phyloP scores from a whole-genome alignment of 768 basidiomycete genomes.

The Strobilomyces dryophilus region DNA sequence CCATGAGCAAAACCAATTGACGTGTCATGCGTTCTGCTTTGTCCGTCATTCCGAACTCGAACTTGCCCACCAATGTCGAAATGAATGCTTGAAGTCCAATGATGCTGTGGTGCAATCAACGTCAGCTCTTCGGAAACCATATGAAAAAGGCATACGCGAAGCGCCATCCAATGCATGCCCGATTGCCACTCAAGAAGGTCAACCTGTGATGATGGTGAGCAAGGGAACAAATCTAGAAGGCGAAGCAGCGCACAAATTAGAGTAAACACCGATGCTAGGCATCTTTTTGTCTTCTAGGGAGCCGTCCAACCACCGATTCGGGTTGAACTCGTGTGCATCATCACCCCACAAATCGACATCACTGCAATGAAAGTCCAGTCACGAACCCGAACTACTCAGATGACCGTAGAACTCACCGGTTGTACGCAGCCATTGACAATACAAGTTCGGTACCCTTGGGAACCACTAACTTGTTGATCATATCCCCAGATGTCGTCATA shows the following conservation, averaged over 20 bases:
- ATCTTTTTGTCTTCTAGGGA: neutral
- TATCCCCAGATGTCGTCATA: slow-evolving; percentile 39
- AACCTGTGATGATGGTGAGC: neutral
- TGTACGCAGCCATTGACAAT: slow-evolving; percentile 50
- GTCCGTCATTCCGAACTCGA: neutral
- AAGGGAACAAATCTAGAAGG: no score
- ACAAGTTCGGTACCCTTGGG: slow-evolving; percentile 48
- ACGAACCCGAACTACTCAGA: neutral
- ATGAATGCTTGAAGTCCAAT: neutral
- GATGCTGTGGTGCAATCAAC: neutral
- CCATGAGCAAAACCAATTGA: neutral
- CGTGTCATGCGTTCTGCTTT: neutral
- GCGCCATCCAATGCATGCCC: neutral
- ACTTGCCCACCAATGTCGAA: neutral
- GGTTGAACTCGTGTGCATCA: neutral
- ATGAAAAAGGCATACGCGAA: neutral
- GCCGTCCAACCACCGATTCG: neutral
- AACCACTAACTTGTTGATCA: slow-evolving; percentile 41
- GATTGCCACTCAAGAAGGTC: neutral
- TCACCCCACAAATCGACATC: neutral
- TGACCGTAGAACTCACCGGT: slow-evolving; percentile 37
- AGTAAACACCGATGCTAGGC: neutral
- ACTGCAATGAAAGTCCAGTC: neutral
- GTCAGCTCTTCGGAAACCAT: neutral
- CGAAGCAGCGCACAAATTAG: neutral